Evolutionary conservation across 805 yeast species (phyloP).

Genomic region (Pichia cabralensis): DNA sequence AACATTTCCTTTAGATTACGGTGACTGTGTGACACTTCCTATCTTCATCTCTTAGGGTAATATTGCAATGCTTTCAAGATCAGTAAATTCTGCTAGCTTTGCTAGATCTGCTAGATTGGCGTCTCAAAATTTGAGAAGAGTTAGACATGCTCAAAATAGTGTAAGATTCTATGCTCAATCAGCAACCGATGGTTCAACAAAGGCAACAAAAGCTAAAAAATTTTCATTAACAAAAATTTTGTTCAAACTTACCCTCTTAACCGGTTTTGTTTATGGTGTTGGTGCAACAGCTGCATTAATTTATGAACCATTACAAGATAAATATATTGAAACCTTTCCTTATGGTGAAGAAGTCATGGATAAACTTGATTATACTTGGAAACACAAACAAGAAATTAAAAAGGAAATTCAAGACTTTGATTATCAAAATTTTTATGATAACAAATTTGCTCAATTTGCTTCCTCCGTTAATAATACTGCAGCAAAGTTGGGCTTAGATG

Average conservation of each 20-base stretch:
- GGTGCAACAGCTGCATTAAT: slow-evolving; percentile 51
- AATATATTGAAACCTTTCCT: slow-evolving; percentile 56
- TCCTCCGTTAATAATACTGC: slow-evolving; percentile 6
- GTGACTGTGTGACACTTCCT: no score
- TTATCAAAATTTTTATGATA: slow-evolving; percentile 4
- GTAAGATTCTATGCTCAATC: no score
- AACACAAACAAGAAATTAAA: slow-evolving; percentile 17
- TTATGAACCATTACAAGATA: slow-evolving; percentile 50
- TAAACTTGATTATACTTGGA: slow-evolving; percentile 31
- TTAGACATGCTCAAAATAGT: no score
- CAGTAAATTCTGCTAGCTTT: no score
- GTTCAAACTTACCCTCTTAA: slow-evolving; percentile 18
- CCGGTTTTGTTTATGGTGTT: slow-evolving; percentile 36
- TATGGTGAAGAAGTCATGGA: slow-evolving; percentile 47
- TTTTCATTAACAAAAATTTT: slow-evolving; percentile 19
- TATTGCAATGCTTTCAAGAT: no score
- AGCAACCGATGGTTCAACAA: no score
- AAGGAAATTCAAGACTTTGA: slow-evolving; percentile 15
- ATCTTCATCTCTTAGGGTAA: no score
- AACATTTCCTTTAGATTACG: no score
- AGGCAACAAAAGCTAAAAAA: slow-evolving; percentile 9
- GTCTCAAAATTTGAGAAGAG: no score
- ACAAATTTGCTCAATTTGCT: slow-evolving; percentile 3
- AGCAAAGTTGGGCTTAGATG: slow-evolving; percentile 29
- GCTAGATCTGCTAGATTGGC: no score